Base-by-base conservation (phyloP, 192 early-diverging fungal genomes). In the Coemansia erecta region DNA sequence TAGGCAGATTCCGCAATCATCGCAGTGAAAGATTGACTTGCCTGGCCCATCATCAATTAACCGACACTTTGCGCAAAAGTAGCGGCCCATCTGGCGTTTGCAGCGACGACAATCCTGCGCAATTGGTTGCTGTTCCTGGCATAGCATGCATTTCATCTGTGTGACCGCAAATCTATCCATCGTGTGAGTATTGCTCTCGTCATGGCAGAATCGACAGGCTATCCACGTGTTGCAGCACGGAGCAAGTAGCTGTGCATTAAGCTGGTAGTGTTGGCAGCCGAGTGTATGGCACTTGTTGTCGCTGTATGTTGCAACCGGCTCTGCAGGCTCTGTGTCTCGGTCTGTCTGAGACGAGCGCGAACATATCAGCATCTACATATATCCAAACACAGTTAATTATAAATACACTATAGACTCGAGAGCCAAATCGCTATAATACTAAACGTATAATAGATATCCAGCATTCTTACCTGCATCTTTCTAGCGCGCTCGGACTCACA, bases 81-180 rank as follows among this genome's bases (percentile, higher is more conserved):
- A 96, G 23, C 63, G 61, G 0, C 92, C 90, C 23, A 96, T 70
- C 14, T 58, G 41, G 13, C 66, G 39, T 6, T 78, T 56, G 73
- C 96, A 98, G 6, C 39, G 62, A 19, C 50, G 53, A 68, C 96
- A 98, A 21, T 64, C 56, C 64, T 91, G 88, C 2, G 82, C 81
- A 11, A 92, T 84, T 2, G 91, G 85, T 60, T 98, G 96, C 21
- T 90, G 83, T 8, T 83, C 83, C 31, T 68, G 50, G 71, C 96
- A 98, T 60, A 89, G 75, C 96, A 97, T 97, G 64, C 96, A 98
- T 63, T 92, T 84, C 94, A 98, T 97, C 53, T 73, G 85, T 50
- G 86, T 84, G 0, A 85, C 85, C 5, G 81, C 72, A 56, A 87
- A 85, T 26, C 89, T 51, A 50, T 86, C 77, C 63, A 92, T 85